phyloP scores from a whole-genome alignment of 495 filamentous ascomycete species.

The Annulohypoxylon nitens region DNA sequence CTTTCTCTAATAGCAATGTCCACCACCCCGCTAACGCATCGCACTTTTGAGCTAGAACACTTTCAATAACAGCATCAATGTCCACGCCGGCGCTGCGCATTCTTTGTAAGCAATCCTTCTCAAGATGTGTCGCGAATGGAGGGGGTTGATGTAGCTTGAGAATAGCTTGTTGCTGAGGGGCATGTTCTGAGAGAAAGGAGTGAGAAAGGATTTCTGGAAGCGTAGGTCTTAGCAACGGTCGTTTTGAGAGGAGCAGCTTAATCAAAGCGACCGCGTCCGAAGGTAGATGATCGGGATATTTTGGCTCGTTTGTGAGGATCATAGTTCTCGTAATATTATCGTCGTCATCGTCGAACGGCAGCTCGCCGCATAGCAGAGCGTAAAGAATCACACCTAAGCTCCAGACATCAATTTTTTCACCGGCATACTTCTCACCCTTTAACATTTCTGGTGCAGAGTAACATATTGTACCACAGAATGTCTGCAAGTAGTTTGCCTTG shows the following conservation, averaged over 20 bases:
- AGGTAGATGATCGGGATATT: slow-evolving; percentile 83
- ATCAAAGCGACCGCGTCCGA: slow-evolving; percentile 82
- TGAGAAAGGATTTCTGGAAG: slow-evolving; percentile 90
- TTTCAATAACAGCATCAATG: slow-evolving; percentile 93
- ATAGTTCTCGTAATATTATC: slow-evolving; percentile 85
- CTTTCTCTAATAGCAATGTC: slow-evolving; percentile 94
- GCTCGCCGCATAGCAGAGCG: slow-evolving; percentile 89
- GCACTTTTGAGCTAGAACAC: slow-evolving; percentile 89
- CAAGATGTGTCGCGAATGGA: slow-evolving; percentile 87
- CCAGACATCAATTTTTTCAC: slow-evolving; percentile 98
- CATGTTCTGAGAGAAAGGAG: slow-evolving; percentile 89
- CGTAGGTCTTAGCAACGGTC: slow-evolving; percentile 84
- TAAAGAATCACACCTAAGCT: slow-evolving; percentile 97
- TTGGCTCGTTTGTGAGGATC: slow-evolving; percentile 86
- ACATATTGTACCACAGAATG: slow-evolving; percentile 97
- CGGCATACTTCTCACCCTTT: slow-evolving; percentile 97
- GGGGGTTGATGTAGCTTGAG: slow-evolving; percentile 85
- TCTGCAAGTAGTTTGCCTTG: slow-evolving; percentile 93
- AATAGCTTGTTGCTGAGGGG: slow-evolving; percentile 90
- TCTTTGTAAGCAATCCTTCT: slow-evolving; percentile 90
- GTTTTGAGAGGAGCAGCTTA: slow-evolving; percentile 83
- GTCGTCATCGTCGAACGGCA: slow-evolving; percentile 96
- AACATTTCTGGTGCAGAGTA: slow-evolving; percentile 99
- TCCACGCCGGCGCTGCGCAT: slow-evolving; percentile 97
- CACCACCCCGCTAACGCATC: slow-evolving; percentile 96